Conservation (phyloP, 2,329 filamentous ascomycete genomes). For the Xylariales sp. region DNA sequence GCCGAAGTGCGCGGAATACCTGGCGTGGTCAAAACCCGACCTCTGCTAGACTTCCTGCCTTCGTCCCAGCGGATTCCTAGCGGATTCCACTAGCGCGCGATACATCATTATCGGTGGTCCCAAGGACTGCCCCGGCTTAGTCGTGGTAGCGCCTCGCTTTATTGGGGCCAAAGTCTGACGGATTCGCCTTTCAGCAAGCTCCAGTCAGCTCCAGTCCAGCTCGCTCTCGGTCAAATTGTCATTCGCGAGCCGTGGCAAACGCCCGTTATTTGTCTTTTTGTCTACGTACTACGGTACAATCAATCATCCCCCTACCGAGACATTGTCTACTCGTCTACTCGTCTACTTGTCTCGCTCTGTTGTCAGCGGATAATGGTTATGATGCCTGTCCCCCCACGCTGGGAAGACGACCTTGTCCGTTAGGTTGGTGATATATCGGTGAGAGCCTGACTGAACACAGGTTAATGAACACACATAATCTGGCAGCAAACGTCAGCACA, state of each 20-base stretch:
- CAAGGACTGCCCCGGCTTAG: slow-evolving; percentile 1
- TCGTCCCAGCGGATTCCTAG: no score
- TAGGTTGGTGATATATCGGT: slow-evolving; percentile 1
- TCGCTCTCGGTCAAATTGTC: slow-evolving; percentile 31
- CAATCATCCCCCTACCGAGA: no score
- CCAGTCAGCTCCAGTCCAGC: background rate
- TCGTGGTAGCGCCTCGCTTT: background rate
- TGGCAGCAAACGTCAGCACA: slow-evolving; percentile 22
- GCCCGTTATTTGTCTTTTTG: background rate
- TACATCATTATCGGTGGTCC: slow-evolving; percentile 11
- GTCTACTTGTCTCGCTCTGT: no score
- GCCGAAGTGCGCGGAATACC: slow-evolving; percentile 19
- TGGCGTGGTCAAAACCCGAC: slow-evolving; percentile 1
- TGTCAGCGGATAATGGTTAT: background rate
- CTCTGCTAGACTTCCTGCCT: slow-evolving; percentile 7
- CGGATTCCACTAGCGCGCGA: background rate
- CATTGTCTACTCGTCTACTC: no score
- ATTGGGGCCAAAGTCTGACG: slow-evolving; percentile 2
- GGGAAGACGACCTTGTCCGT: background rate
- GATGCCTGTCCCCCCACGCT: slow-evolving; percentile 9
- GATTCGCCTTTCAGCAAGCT: background rate
- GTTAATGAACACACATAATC: slow-evolving; percentile 8
- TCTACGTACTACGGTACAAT: slow-evolving; percentile 6
- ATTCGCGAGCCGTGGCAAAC: slow-evolving; percentile 29
- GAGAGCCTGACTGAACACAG: slow-evolving; percentile 2